These are phyloP conservation scores for Candida sanyaensis DNA, from an alignment of 1,139 yeast genomes.

Conservation along the genomic window DNA sequence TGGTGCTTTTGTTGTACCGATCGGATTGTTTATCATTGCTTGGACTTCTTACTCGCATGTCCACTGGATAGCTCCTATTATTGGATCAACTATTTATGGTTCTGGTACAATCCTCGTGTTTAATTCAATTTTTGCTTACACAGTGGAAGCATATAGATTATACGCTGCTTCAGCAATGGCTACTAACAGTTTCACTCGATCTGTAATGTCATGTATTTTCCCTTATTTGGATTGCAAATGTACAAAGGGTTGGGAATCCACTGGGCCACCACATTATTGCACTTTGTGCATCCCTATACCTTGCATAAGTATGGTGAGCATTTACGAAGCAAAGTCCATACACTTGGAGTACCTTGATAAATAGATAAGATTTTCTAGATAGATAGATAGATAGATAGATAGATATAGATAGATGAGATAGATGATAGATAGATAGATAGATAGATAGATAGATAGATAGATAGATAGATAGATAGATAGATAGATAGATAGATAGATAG, in stretches of 20 bases:
- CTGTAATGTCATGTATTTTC: constrained; percentile 39
- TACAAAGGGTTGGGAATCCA: constrained; percentile 36
- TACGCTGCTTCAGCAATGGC: constrained; percentile 47
- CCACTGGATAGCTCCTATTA: constrained; percentile 45
- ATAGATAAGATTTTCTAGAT: no score
- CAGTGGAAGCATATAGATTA: constrained; percentile 41
- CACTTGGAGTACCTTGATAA: constrained; percentile 22
- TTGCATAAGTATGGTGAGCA: constrained; percentile 37
- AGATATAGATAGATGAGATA: no score
- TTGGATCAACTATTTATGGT: constrained; percentile 40
- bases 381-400: no score
- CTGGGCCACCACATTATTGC: constrained; percentile 44
- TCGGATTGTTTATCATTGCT: constrained; percentile 41
- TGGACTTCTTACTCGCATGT: constrained; percentile 39
- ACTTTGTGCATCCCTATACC: constrained; percentile 35
- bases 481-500: no score
- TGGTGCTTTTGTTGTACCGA: constrained; percentile 37
- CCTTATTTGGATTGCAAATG: constrained; percentile 41
- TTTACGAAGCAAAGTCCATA: constrained; percentile 27
- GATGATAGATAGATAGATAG: no score
- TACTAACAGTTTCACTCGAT: constrained; percentile 40
- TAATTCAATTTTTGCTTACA: constrained; percentile 39
- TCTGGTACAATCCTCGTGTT: constrained; percentile 41
- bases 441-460: no score
- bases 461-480: no score